Evolutionary conservation across 176 grass and related monocot species (phyloP).

Genomic region (Avena sativa): DNA sequence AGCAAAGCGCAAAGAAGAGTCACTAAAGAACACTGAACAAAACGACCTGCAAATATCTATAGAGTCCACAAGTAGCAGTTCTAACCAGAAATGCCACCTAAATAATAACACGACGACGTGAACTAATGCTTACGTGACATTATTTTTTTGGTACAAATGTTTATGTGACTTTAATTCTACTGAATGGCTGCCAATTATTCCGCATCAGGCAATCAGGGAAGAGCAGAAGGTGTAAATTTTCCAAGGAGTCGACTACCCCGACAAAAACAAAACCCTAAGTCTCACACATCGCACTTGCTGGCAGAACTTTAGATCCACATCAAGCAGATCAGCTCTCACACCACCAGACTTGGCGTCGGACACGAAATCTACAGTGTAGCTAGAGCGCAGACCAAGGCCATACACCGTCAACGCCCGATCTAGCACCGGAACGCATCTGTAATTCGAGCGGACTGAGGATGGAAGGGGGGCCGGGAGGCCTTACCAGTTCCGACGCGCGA

Average conservation of each 20-base stretch:
- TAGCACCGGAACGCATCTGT: constrained; percentile 5
- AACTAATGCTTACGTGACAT: neutral
- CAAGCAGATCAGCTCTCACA: neutral
- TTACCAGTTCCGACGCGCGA: constrained; percentile 81
- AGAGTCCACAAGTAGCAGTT: neutral
- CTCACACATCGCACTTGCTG: neutral
- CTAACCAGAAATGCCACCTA: neutral
- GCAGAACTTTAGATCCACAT: constrained; percentile 43
- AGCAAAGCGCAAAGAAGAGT: neutral
- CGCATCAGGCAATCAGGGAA: neutral
- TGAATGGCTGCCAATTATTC: neutral
- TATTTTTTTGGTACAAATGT: neutral
- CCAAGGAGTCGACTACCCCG: neutral
- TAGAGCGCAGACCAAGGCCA: neutral
- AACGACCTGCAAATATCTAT: neutral
- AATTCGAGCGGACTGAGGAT: neutral
- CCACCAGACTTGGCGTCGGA: neutral
- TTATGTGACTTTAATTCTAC: neutral
- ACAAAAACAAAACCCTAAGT: constrained; percentile 36
- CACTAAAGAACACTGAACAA: constrained; percentile 6
- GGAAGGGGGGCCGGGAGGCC: neutral
- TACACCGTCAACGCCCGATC: neutral
- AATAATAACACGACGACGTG: neutral
- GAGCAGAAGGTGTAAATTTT: neutral
- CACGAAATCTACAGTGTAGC: constrained; percentile 28